These are phyloP conservation scores for Pistacia atlantica DNA, from an alignment of 345 rosid genomes.

Conservation along the genomic window DNA sequence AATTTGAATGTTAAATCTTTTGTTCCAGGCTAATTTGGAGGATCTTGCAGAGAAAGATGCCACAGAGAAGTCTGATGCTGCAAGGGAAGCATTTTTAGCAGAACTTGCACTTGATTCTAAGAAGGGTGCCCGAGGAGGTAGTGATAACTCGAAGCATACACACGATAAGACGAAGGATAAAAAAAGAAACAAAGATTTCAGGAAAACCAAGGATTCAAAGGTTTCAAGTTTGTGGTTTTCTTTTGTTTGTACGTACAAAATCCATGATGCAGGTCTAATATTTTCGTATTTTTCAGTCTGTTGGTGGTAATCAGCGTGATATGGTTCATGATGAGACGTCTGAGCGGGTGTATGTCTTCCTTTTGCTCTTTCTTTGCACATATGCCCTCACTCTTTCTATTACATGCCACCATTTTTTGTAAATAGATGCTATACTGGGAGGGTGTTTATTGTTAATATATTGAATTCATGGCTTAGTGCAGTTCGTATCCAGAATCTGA, in stretches of 20 bases:
- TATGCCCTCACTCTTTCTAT: neutral
- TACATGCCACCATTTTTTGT: conserved; percentile 1
- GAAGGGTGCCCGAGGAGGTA: conserved; percentile 64
- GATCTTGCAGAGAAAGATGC: conserved; percentile 94
- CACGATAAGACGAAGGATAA: conserved; percentile 85
- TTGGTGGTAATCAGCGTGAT: conserved; percentile 47
- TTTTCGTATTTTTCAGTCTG: conserved; percentile 44
- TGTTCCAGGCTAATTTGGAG: conserved; percentile 74
- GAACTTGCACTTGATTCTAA: conserved; percentile 94
- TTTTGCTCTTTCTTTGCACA: conserved; percentile 9
- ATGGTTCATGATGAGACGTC: conserved; percentile 42
- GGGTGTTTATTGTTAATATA: conserved; percentile 11
- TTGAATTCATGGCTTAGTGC: conserved; percentile 36
- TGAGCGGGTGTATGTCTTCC: conserved; percentile 55
- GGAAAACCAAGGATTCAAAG: conserved; percentile 77
- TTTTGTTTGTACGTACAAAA: conserved; percentile 16
- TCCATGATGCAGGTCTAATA: conserved; percentile 19
- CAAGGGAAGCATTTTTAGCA: conserved; percentile 89
- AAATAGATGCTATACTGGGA: neutral
- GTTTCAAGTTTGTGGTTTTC: conserved; percentile 34
- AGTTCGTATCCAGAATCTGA: conserved; percentile 63
- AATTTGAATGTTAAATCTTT: conserved; percentile 15
- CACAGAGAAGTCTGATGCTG: conserved; percentile 96
- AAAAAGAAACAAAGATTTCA: conserved; percentile 71
- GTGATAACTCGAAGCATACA: conserved; percentile 51